These are phyloP conservation scores for Fusarium piperis DNA, from an alignment of 2,329 filamentous ascomycete genomes.

Conservation along the genomic window DNA sequence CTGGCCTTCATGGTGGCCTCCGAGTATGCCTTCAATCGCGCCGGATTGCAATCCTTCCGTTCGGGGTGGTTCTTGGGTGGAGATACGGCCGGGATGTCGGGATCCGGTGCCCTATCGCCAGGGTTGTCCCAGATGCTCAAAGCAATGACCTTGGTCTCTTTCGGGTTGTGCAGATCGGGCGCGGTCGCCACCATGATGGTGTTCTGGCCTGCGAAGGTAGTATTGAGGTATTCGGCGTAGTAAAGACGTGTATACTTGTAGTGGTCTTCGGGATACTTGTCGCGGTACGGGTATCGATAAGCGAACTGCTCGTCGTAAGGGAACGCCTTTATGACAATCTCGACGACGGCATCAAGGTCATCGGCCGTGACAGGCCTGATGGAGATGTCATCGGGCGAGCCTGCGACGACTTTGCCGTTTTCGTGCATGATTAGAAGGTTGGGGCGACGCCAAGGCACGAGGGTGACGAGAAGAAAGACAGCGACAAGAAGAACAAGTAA, in stretches of 20 bases:
- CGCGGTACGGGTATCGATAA: neutral
- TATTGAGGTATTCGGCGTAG: neutral
- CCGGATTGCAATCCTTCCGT: too few species aligned
- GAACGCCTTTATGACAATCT: neutral
- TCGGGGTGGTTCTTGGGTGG: too few species aligned
- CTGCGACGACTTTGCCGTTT: too few species aligned
- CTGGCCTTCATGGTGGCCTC: neutral
- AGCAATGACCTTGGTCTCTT: too few species aligned
- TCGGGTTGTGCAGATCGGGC: neutral
- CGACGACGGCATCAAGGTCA: neutral
- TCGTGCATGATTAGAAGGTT: too few species aligned
- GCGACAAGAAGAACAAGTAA: too few species aligned
- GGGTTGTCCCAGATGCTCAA: too few species aligned
- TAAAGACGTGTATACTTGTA: neutral
- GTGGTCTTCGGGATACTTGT: neutral
- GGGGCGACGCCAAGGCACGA: too few species aligned
- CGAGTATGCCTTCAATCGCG: neutral
- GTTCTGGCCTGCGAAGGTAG: neutral
- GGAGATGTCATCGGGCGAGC: too few species aligned
- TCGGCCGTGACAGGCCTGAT: neutral
- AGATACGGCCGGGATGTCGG: too few species aligned
- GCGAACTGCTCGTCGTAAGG: neutral
- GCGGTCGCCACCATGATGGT: neutral
- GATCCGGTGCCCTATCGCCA: too few species aligned
- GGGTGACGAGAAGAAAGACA: too few species aligned